A percentile compares a stretch with the other conserved stretches of the same genome.
Conservation (phyloP, 805 yeast species). For the Teunomyces barrocoloradensis region DNA sequence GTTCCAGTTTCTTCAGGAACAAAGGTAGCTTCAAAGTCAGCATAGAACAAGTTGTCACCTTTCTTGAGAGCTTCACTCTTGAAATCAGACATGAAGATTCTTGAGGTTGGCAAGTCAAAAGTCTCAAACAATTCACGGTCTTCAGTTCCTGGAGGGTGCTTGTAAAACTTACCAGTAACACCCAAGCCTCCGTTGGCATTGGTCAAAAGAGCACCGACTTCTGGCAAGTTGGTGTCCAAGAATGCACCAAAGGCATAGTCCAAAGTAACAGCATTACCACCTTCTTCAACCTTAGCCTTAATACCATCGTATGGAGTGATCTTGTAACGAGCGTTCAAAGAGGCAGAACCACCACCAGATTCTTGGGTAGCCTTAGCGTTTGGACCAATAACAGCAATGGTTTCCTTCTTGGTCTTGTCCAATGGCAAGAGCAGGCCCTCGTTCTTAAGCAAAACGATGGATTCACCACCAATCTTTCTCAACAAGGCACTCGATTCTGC, state of each 20-base stretch:
- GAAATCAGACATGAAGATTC: slow-evolving; percentile 17
- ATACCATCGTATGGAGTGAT: slow-evolving; percentile 51
- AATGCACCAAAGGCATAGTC: slow-evolving; percentile 34
- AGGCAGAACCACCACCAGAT: slow-evolving; percentile 66
- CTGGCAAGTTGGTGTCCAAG: slow-evolving; percentile 30
- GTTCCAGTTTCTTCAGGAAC: slow-evolving; percentile 47
- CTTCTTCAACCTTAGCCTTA: slow-evolving; percentile 22
- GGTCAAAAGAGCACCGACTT: slow-evolving; percentile 20
- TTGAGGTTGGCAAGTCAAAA: slow-evolving; percentile 13
- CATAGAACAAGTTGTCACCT: slow-evolving; percentile 34
- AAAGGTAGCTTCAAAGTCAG: slow-evolving; percentile 43
- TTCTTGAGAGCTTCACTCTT: slow-evolving; percentile 15
- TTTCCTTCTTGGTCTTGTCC: slow-evolving; percentile 23
- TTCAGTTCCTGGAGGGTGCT: slow-evolving; percentile 19
- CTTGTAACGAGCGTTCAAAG: slow-evolving; percentile 46
- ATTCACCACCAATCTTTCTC: slow-evolving; percentile 37
- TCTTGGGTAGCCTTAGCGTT: slow-evolving; percentile 49
- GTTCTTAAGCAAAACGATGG: slow-evolving; percentile 57
- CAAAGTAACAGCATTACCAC: slow-evolving; percentile 20
- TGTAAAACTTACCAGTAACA: slow-evolving; percentile 22
- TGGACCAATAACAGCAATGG: slow-evolving; percentile 57
- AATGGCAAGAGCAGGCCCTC: slow-evolving; percentile 49
- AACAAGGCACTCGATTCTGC: slow-evolving; percentile 18
- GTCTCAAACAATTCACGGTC: slow-evolving; percentile 25
- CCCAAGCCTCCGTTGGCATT: slow-evolving; percentile 27